These are phyloP conservation scores for Trichoderma breve DNA, from an alignment of 2,329 filamentous ascomycete species.

Conservation along the genomic window DNA sequence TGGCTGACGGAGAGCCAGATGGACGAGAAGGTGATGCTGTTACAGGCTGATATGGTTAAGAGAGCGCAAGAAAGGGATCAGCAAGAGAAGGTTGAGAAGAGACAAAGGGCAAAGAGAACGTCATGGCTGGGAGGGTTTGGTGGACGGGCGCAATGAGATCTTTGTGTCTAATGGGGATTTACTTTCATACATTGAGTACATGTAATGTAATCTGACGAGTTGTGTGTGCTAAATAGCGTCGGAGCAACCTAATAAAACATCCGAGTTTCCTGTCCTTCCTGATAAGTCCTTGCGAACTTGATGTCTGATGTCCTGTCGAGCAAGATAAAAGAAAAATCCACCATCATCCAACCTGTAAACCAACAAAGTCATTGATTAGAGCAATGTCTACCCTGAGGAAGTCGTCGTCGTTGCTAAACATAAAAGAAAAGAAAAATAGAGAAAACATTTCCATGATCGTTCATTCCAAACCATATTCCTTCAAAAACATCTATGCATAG, in stretches of 20 bases:
- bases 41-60: slow-evolving; percentile 34
- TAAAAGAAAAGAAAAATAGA: not conserved
- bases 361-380: not conserved
- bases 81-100: slow-evolving; percentile 26
- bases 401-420: not conserved
- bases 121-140: not conserved
- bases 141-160: not conserved
- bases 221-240: not conserved
- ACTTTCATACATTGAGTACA: not conserved
- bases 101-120: slow-evolving; percentile 20
- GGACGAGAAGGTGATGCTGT: slow-evolving; percentile 34
- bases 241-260: not conserved
- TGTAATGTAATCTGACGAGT: not conserved
- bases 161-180: not conserved
- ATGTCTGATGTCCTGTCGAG: not conserved
- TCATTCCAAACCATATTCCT: not conserved
- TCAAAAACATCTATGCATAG: not conserved
- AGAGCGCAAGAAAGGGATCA: slow-evolving; percentile 30
- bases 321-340: not conserved
- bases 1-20: slow-evolving; percentile 39
- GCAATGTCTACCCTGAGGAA: not conserved
- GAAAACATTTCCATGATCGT: not conserved
- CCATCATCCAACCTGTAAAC: not conserved
- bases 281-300: not conserved
- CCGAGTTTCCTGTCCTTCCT: not conserved